Evolutionary conservation across 1,284 basidiomycete genomes (phyloP).

Genomic region (Porogramme epimiltina): DNA sequence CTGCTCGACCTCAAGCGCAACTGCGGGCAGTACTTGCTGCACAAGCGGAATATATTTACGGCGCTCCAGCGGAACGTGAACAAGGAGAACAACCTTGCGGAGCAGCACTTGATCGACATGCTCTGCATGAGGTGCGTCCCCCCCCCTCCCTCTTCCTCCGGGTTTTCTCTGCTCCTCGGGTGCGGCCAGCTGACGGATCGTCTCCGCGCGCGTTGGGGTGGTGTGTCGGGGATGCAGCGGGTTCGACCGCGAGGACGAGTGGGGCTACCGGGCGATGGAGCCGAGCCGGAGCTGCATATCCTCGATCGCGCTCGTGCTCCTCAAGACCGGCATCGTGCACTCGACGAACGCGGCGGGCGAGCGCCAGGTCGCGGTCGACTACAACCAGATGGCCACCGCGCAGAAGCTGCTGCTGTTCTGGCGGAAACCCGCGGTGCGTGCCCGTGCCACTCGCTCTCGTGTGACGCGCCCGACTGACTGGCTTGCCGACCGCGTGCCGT

Average conservation of each 20-base stretch:
- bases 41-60: conserved; percentile 93
- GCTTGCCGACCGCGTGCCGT: background rate
- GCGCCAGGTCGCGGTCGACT: conserved; percentile 79
- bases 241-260: conserved; percentile 94
- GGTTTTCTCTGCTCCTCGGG: too few relatives aligned
- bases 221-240: conserved; percentile 55
- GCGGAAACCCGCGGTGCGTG: conserved; percentile 94
- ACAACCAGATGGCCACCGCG: conserved; percentile 93
- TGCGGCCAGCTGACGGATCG: conserved; percentile 1
- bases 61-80: conserved; percentile 98
- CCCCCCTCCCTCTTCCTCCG: background rate
- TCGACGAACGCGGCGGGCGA: conserved; percentile 54
- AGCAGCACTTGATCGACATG: conserved; percentile 99
- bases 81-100: conserved; percentile 98
- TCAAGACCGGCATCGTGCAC: conserved; percentile 96
- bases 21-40: conserved; percentile 87
- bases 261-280: conserved; percentile 96
- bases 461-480: too few relatives aligned
- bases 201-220: background rate
- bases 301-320: conserved; percentile 93
- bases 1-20: conserved; percentile 79
- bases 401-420: conserved; percentile 98
- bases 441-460: conserved; percentile 2
- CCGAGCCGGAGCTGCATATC: conserved; percentile 97
- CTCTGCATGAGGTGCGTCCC: conserved; percentile 91